Base-by-base conservation (phyloP, 176 grass and related monocot species). In the Pontederia crassipes region DNA sequence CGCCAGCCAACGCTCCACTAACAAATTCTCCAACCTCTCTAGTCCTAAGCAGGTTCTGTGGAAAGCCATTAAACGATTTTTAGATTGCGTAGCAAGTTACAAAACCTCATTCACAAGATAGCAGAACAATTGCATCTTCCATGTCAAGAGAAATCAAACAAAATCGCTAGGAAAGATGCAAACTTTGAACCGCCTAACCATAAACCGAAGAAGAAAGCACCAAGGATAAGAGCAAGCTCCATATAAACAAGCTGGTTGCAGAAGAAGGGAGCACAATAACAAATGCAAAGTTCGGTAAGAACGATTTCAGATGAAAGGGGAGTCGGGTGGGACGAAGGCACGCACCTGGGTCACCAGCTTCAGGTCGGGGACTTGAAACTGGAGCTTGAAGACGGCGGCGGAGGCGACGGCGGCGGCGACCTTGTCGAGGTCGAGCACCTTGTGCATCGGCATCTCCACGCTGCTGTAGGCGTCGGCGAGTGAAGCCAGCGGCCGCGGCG, bases 1-100 rank as follows among this genome's bases (percentile, higher is more conserved):
- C 83, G 57, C 92, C 92, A 47, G 92, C 87, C 56, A 97, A 79
- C 55, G 87, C 92, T 20, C 92, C 83, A 57, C 92, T 97, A 9
- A 97, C 58, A 7, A 97, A 83, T 69, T 97, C 89, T 59, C 65
- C 86, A 4, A 66, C 77, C 63, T 81, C 83, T 84, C 83, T 79
- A 17, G 50, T 67, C 81, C 78, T 68, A 27, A 83, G 46, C 27
- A 87, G 84, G 46, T 40, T 89, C 80, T 83, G 68, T 66, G 58
- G n/a, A 11, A 72, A 72, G 65, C 14, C 10, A 79, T 24, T 5
- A 12, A 28, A 75, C 35, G 52, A 0, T 55, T 52, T 58, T 66
- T 45, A 76, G 57, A 9, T 58, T 12, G 18, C 18, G 0, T 1
- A 14, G 15, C 51, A 53, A 14, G 51, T 28, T 28, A 28, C 18